Evolutionary conservation across 257 asterid genomes (phyloP), one percentile per base, ranked within the genome.

Genomic region (Verbena officinalis): DNA sequence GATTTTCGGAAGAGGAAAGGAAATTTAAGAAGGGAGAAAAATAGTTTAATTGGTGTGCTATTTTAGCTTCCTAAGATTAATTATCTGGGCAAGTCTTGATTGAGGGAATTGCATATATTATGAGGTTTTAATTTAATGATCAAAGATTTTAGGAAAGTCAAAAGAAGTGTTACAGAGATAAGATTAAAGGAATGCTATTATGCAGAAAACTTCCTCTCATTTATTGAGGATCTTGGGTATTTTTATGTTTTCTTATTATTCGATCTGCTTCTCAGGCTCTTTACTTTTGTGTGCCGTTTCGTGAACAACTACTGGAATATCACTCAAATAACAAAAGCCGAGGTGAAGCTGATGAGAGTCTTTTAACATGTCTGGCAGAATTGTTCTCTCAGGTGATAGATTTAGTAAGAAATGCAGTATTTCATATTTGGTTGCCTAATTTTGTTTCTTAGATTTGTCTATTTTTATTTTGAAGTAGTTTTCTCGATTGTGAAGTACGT

Each of bases 231-330:
- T 12, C 10, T 69, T 15, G 38, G 45, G 12, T 51, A 9, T n/a
- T 68, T 59, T 38, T 24, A 9, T 13, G 8, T 21, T 65, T 60
- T 52, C 51, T 48, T 44, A 20, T 36, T 11, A 46, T 54, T 21
- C 53, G 39, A 2, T 54, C 31, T 51, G 30, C 42, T 69, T 53
- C 38, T 45, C 81, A 86, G 95, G 87, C 95, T 27, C 80, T 86
- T 24, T 86, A 84, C 73, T 86, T 84, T 58, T 86, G 95, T 74
- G 86, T 80, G 0, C 95, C 95, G 15, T 86, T 86, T 69, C 86
- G 95, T 17, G 91, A 83, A 58, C 85, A 81, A 59, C 66, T 86
- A 65, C 77, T 86, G 48, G 95, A 80, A 55, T 81, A 86, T 78
- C 83, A 81, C 74, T 53, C 84, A 23, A 79, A 68, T 55, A 76